Conservation (phyloP, 2,329 filamentous ascomycete species). For the Aspergillus brunneoviolaceus region DNA sequence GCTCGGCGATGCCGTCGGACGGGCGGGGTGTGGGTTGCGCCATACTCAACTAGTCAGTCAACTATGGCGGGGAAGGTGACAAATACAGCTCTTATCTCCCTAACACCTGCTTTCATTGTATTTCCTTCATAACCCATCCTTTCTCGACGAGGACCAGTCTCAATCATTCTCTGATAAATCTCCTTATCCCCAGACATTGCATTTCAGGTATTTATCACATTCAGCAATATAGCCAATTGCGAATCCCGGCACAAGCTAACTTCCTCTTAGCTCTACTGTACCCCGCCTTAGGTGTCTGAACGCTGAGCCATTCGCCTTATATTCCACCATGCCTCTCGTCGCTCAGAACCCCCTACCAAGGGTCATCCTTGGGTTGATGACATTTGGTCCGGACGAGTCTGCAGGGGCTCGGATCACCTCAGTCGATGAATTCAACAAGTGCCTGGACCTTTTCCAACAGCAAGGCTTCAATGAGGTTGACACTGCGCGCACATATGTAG, state of each 20-base stretch:
- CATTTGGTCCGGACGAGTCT: conserved; percentile 66
- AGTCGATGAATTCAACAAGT: conserved; percentile 67
- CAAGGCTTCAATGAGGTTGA: conserved; percentile 82
- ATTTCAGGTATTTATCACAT: not conserved
- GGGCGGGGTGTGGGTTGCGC: not conserved
- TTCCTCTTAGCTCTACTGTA: not conserved
- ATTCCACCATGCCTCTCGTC: conserved; percentile 36
- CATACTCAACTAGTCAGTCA: not conserved
- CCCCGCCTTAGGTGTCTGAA: not conserved
- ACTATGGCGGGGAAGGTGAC: not conserved
- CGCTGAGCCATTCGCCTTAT: not conserved
- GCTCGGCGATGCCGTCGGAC: not conserved
- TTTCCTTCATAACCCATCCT: not conserved
- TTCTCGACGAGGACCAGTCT: not conserved
- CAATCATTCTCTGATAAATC: not conserved
- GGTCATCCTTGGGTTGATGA: conserved; percentile 84
- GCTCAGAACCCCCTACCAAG: conserved; percentile 55
- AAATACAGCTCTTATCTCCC: not conserved
- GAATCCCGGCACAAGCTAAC: not conserved
- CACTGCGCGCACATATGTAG: conserved; percentile 74
- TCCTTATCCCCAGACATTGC: not conserved
- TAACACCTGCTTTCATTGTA: not conserved
- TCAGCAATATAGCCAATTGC: not conserved
- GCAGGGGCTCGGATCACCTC: conserved; percentile 71
- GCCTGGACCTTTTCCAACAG: conserved; percentile 73